A percentile compares a stretch with the other conserved stretches of the same genome.
These are phyloP conservation scores for Fusarium multiceps DNA, from an alignment of 2,329 filamentous ascomycete genomes.

Conservation along the genomic window DNA sequence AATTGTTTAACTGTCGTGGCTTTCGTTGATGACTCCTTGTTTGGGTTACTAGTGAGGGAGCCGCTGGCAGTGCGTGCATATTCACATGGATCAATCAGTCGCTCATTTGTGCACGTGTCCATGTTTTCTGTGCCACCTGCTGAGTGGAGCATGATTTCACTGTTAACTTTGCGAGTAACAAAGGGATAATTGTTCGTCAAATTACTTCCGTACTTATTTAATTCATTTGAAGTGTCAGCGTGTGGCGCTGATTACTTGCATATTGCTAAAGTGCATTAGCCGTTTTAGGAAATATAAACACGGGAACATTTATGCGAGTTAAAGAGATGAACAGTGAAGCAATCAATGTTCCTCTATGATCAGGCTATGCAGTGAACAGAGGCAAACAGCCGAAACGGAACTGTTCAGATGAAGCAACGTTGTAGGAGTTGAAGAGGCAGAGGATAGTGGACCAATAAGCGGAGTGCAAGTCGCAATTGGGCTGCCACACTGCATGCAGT, in stretches of 20 bases:
- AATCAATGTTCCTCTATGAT: not conserved
- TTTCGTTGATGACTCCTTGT: not conserved
- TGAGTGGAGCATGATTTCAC: not conserved
- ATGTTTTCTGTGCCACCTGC: not conserved
- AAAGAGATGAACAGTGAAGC: not conserved
- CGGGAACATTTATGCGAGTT: not conserved
- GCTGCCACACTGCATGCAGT: constrained; percentile 28
- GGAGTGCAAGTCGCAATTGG: not conserved
- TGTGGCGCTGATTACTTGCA: constrained; percentile 24
- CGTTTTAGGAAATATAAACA: constrained; percentile 12
- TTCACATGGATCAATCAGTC: not conserved
- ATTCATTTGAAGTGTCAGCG: not conserved
- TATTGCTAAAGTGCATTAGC: constrained; percentile 11
- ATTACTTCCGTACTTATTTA: not conserved
- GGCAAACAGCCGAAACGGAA: not conserved
- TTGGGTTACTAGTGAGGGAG: not conserved
- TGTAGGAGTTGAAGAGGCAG: not conserved
- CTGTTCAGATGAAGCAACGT: not conserved
- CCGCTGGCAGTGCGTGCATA: not conserved
- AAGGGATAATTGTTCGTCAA: not conserved
- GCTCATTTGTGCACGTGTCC: not conserved
- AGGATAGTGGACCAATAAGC: not conserved
- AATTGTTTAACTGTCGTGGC: not conserved
- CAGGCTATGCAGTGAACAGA: not conserved
- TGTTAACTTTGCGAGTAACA: not conserved